Conservation (phyloP, 768 basidiomycete genomes). For the Gloeophyllum trabeum region DNA sequence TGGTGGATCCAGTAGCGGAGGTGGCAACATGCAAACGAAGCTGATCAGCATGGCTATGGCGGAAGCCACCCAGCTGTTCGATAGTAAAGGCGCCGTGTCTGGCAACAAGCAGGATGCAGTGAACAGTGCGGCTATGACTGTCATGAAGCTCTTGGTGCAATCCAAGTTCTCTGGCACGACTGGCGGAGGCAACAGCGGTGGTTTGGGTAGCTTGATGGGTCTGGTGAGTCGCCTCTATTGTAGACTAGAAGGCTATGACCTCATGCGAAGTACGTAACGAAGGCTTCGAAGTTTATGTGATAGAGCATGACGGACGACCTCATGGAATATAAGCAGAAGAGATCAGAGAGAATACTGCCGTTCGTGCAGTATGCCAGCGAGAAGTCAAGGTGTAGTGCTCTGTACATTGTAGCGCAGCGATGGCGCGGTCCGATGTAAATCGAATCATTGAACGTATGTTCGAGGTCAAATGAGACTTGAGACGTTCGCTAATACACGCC, state of each 20-base stretch:
- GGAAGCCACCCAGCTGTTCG: slow-evolving; percentile 68
- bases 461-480: no score
- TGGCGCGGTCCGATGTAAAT: no score
- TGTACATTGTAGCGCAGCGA: no score
- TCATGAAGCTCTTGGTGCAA: slow-evolving; percentile 74
- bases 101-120: slow-evolving; percentile 78
- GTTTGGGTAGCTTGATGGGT: slow-evolving; percentile 46
- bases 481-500: no score
- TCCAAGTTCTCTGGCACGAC: slow-evolving; percentile 41
- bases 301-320: not conserved
- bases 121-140: slow-evolving; percentile 75
- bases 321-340: not conserved
- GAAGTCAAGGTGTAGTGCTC: no score
- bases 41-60: slow-evolving; percentile 83
- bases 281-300: slow-evolving; percentile 22
- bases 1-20: slow-evolving; percentile 16
- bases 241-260: not conserved
- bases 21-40: slow-evolving; percentile 43
- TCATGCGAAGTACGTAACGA: slow-evolving; percentile 1
- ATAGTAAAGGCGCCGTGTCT: slow-evolving; percentile 48
- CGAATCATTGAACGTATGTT: no score
- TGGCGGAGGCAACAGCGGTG: slow-evolving; percentile 63
- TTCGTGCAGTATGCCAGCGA: not conserved
- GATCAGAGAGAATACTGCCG: not conserved
- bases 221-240: slow-evolving; percentile 33